Evolutionary conservation across 257 asterid species (phyloP).

Genomic region (Plantago elongata): DNA sequence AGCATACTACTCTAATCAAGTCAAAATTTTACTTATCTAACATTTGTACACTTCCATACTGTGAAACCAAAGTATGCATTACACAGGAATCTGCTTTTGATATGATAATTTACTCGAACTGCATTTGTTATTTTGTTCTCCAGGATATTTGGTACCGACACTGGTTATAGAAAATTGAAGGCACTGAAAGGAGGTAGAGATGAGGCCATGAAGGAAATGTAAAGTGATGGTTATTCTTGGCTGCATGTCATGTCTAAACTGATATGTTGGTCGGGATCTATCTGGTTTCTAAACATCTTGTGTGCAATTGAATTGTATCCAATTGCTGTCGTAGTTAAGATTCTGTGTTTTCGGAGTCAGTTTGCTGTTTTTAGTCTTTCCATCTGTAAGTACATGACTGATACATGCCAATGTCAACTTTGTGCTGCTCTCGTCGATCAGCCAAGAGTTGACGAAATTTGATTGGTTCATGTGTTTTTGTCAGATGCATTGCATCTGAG

Average conservation of each 20-base stretch:
- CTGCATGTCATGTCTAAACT: conserved; percentile 21
- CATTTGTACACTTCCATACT: neutral
- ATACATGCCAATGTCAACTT: conserved; percentile 4
- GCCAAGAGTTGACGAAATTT: neutral
- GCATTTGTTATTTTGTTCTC: neutral
- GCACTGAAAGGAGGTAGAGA: conserved; percentile 53
- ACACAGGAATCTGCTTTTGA: neutral
- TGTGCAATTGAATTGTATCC: conserved; percentile 5
- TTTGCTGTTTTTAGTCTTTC: conserved; percentile 1
- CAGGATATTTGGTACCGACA: conserved; percentile 92
- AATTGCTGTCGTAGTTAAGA: conserved; percentile 1
- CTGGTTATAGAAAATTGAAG: conserved; percentile 82
- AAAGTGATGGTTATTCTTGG: conserved; percentile 17
- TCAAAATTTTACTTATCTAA: neutral
- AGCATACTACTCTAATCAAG: neutral
- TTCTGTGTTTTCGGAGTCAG: neutral
- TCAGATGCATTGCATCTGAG: conserved; percentile 13
- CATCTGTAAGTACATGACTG: conserved; percentile 8
- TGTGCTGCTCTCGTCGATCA: conserved; percentile 2
- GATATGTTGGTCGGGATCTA: conserved; percentile 21
- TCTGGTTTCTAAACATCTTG: conserved; percentile 19
- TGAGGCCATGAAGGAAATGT: conserved; percentile 43
- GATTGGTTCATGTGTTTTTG: conserved; percentile 25
- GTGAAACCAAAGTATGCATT: neutral
- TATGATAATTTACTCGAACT: neutral